Evolutionary conservation across 768 basidiomycete species (phyloP), one percentile per base, ranked within the genome.

Genomic region (Panus rudis): DNA sequence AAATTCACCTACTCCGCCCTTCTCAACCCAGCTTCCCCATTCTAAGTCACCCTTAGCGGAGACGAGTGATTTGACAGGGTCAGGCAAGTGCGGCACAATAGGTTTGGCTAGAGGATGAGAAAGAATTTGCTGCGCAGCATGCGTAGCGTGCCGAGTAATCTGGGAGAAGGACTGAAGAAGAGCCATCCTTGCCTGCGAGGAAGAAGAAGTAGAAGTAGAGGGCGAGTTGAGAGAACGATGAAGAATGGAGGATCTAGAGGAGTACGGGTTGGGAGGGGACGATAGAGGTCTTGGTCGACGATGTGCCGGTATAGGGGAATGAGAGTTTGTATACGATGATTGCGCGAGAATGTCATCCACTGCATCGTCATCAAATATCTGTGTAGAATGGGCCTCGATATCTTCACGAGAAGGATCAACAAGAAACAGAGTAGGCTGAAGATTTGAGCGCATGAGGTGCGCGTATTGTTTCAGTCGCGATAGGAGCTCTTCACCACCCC

Each of bases 21-120:
- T 87, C 61, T 92, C 90, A 0, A 90, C 87, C 89, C 89, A 91
- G 51, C 87, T 88, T 4, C 87, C 82, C 84, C 92, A 94, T 54
- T 94, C 87, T 66, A 82, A 80, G 59, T 94, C 93, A 14, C 92
- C 92, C 40, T 82, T 83, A 0, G 81, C 93, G 56, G 81, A 87
- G 2, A 96, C 92, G 37, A 97, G 74, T 45, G 85, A 91, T 51
- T 77, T 78, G 32, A 98, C 91, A 0, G 94, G 92, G 51, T 96
- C 91, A 0, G 96, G 96, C 11, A 99, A 77, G 58, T 97, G 93
- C 4, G 94, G 94, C 0, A 97, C 75, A 39, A 98, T 92, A 10
- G 96, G 92, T 58, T 93, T 92, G 2, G 94, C 93, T 21, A 97
- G 76, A 0, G 94, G 93, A 57, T 97, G 94, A 0, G 92, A 92